Percentiles rank a stretch among this genome's conserved stretches.
phyloP scores from a whole-genome alignment of 148 eudicot genomes.

The Rhododendron griersonianum region DNA sequence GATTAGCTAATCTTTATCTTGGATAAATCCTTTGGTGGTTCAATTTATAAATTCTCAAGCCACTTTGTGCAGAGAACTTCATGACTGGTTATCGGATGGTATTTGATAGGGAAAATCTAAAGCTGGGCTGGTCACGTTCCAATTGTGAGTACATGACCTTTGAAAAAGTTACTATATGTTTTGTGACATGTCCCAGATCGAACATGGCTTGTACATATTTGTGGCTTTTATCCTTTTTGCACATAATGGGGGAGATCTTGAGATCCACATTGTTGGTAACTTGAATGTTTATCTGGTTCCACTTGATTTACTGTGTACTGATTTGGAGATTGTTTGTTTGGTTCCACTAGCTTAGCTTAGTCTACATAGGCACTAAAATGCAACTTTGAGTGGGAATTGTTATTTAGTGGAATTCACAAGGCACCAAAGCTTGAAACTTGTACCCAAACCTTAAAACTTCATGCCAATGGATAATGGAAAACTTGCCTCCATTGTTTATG shows the following conservation, averaged over 20 bases:
- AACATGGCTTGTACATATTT: background rate
- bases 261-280: background rate
- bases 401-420: background rate
- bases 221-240: background rate
- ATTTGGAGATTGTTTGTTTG: background rate
- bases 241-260: background rate
- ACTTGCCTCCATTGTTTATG: background rate
- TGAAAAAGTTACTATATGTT: background rate
- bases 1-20: background rate
- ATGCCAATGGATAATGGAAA: background rate
- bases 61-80: conserved; percentile 67
- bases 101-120: conserved; percentile 86
- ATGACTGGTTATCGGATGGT: conserved; percentile 88
- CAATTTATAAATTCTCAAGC: conserved; percentile 6
- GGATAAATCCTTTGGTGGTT: background rate
- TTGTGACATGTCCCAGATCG: background rate
- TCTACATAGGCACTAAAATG: background rate
- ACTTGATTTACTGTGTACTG: background rate
- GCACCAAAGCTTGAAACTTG: background rate
- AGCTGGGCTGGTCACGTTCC: conserved; percentile 83
- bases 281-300: background rate
- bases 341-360: background rate
- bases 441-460: background rate
- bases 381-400: background rate
- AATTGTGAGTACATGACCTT: conserved; percentile 60